Evolutionary conservation across 495 filamentous ascomycete genomes (phyloP), one percentile per base, ranked within the genome.

Genomic region (Daldinia childiae): DNA sequence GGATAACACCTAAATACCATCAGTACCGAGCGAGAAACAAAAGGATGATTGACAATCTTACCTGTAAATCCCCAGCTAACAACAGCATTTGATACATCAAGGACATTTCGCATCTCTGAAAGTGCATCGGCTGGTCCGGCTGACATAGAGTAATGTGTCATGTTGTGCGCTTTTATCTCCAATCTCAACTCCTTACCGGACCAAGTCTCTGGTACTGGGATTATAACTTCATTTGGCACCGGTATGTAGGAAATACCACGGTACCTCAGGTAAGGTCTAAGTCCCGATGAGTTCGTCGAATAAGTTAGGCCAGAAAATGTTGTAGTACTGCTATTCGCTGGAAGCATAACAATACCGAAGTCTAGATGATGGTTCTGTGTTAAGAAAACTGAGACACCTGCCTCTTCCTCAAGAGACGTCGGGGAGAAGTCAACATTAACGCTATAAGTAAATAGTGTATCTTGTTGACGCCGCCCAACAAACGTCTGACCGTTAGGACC

Each of bases 331-430:
- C 48, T 62, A 21, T 62, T 65, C 1, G 70, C 65, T 21, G 77
- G 78, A 12, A 85, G 77, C 41, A 82, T 62, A n/a, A 82, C 82
- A 21, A 87, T 64, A n/a, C 84, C 83, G 12, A 87, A 60, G 48
- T 87, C 83, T 9, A 86, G 65, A 57, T 87, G 86, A 62, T 87
- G 84, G 68, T 83, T 85, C 69, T 88, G 85, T 15, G 80, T 84
- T 19, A 85, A 72, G 67, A 88, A 88, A 3, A 80, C 76, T 0
- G 81, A 79, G 8, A 85, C 75, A 9, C 83, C 83, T 30, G 78
- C 79, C 59, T 85, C 82, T 45, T 83, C 75, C 56, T 78, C 81
- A 8, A 64, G 4, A 1, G 43, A 56, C 1, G 64, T 69, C 0
- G 83, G 84, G 0, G 73, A 32, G 64, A 83, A 87, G 17, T 78